Conservation (phyloP, 305 asterid genomes). For the Withania somnifera region DNA sequence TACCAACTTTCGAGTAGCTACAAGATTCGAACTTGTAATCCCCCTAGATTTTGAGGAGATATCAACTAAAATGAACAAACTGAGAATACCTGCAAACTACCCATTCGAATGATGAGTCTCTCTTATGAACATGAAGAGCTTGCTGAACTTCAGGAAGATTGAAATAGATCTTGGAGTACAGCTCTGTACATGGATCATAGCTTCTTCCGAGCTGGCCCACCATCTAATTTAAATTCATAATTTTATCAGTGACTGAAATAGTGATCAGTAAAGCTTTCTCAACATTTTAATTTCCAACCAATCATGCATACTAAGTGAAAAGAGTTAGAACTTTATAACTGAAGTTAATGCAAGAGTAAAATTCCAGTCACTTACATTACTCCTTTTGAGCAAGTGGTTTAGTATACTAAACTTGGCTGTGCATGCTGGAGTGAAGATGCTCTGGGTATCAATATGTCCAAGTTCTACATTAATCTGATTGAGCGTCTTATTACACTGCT, state of each 20-base stretch:
- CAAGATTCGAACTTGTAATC: neutral
- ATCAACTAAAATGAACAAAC: neutral
- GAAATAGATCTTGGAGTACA: conserved; percentile 64
- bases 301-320: neutral
- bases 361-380: conserved; percentile 30
- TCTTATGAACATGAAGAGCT: conserved; percentile 64
- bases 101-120: conserved; percentile 43
- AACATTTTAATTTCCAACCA: neutral
- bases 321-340: neutral
- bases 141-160: conserved; percentile 89
- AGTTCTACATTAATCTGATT: conserved; percentile 52
- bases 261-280: neutral
- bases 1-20: neutral
- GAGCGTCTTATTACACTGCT: conserved; percentile 38
- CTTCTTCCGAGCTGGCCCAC: conserved; percentile 47
- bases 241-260: neutral
- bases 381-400: conserved; percentile 34
- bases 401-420: conserved; percentile 35
- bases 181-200: conserved; percentile 94
- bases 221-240: conserved; percentile 22
- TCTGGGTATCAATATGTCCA: conserved; percentile 74
- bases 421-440: conserved; percentile 89
- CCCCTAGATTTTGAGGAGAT: neutral
- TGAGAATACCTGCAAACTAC: conserved; percentile 65
- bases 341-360: neutral